Conservation (phyloP, 148 eudicot genomes). For the Rhododendron simsii region DNA sequence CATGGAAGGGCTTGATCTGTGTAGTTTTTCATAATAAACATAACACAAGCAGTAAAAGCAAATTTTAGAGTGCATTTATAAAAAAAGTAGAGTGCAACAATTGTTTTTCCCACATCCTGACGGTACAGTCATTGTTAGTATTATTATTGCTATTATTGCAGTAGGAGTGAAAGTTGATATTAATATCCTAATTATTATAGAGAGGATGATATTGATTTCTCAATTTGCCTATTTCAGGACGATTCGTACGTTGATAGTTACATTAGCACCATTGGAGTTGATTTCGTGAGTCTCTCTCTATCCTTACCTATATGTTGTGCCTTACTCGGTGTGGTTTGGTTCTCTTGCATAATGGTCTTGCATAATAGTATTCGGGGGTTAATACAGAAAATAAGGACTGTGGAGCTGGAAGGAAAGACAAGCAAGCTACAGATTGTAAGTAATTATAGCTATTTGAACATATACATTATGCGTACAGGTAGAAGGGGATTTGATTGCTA, state of each 20-base stretch:
- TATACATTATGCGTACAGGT: neutral
- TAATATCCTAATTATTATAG: neutral
- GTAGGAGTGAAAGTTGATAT: neutral
- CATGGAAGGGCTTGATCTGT: too few species aligned
- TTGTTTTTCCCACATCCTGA: neutral
- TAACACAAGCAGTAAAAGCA: too few species aligned
- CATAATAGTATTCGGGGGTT: neutral
- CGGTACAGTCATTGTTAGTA: neutral
- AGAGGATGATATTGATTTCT: neutral
- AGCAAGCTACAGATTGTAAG: conserved; percentile 91
- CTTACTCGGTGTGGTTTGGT: neutral
- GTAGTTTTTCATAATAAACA: too few species aligned
- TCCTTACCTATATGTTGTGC: neutral
- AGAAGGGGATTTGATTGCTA: neutral
- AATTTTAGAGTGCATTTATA: neutral
- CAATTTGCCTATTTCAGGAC: conserved; percentile 42
- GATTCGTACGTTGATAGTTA: conserved; percentile 86
- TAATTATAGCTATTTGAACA: neutral
- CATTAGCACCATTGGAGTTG: conserved; percentile 90
- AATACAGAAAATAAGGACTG: conserved; percentile 81
- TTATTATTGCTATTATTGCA: neutral
- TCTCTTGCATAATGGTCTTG: neutral
- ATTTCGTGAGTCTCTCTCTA: conserved; percentile 52
- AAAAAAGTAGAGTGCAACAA: neutral
- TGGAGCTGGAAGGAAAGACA: conserved; percentile 86